These are phyloP conservation scores for Thermoascus crustaceus DNA, from an alignment of 2,329 filamentous ascomycete species.

Conservation along the genomic window DNA sequence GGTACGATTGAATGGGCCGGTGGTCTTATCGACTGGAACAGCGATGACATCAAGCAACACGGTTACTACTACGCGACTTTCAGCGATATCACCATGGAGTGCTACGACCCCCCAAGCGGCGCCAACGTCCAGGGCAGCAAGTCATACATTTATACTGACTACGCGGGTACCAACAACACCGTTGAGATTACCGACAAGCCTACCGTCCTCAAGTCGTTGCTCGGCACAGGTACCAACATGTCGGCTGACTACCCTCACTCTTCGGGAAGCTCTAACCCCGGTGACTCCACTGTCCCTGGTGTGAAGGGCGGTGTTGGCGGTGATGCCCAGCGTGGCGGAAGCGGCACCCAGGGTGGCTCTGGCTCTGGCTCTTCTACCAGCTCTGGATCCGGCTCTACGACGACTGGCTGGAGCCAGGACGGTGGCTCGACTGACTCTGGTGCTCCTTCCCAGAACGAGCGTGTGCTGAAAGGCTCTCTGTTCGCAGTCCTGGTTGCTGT, in stretches of 20 bases:
- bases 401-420: constrained; percentile 27
- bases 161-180: constrained; percentile 62
- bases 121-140: constrained; percentile 50
- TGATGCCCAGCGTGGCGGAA: constrained; percentile 14
- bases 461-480: constrained; percentile 36
- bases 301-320: constrained; percentile 25
- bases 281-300: constrained; percentile 24
- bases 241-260: constrained; percentile 23
- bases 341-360: constrained; percentile 10
- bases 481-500: constrained; percentile 41
- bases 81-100: constrained; percentile 69
- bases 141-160: constrained; percentile 67
- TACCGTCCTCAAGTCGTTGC: constrained; percentile 69
- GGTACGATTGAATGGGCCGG: constrained; percentile 91
- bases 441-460: constrained; percentile 29
- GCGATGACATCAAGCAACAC: constrained; percentile 66
- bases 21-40: constrained; percentile 80
- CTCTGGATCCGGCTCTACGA: constrained; percentile 12
- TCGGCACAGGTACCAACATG: constrained; percentile 74
- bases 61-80: constrained; percentile 86
- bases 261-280: constrained; percentile 4
- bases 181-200: constrained; percentile 65
- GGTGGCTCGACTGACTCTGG: constrained; percentile 16
- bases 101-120: constrained; percentile 74
- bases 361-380: constrained; percentile 10